These are phyloP conservation scores for Pichia exigua DNA, from an alignment of 805 yeast species.

Conservation along the genomic window DNA sequence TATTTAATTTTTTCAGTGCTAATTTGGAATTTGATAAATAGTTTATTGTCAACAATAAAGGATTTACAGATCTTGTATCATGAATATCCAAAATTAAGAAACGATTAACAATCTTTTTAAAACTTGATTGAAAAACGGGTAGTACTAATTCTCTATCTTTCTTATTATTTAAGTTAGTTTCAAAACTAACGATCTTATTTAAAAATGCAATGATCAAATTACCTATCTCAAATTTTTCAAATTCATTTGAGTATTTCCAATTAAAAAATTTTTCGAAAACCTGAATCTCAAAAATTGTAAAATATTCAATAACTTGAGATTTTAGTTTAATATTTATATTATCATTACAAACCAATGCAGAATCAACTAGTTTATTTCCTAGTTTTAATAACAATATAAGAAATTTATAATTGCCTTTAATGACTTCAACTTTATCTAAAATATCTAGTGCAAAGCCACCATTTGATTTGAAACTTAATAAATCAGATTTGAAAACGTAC, in stretches of 20 bases:
- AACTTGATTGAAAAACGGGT: constrained; percentile 37
- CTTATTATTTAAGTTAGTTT: constrained; percentile 35
- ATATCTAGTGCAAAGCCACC: constrained; percentile 58
- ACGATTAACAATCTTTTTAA: constrained; percentile 42
- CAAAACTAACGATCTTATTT: constrained; percentile 43
- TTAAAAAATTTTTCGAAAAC: constrained; percentile 66
- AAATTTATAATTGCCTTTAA: constrained; percentile 57
- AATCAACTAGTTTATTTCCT: constrained; percentile 43
- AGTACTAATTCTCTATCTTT: constrained; percentile 20
- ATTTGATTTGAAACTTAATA: constrained; percentile 53
- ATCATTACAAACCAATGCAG: constrained; percentile 36
- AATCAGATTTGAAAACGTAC: constrained; percentile 56
- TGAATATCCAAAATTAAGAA: constrained; percentile 48
- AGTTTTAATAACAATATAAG: constrained; percentile 54
- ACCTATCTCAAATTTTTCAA: constrained; percentile 59
- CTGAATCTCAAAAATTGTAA: constrained; percentile 50
- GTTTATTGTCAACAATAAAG: constrained; percentile 45
- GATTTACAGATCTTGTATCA: constrained; percentile 45
- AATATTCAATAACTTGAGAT: constrained; percentile 45
- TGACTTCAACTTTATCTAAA: constrained; percentile 66
- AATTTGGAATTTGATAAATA: constrained; percentile 28
- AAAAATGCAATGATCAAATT: constrained; percentile 46
- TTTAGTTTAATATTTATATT: constrained; percentile 35
- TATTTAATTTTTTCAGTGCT: not conserved
- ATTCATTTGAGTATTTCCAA: constrained; percentile 55